These are phyloP conservation scores for Biscogniauxia marginata DNA, from an alignment of 2,329 filamentous ascomycete species.

Conservation along the genomic window DNA sequence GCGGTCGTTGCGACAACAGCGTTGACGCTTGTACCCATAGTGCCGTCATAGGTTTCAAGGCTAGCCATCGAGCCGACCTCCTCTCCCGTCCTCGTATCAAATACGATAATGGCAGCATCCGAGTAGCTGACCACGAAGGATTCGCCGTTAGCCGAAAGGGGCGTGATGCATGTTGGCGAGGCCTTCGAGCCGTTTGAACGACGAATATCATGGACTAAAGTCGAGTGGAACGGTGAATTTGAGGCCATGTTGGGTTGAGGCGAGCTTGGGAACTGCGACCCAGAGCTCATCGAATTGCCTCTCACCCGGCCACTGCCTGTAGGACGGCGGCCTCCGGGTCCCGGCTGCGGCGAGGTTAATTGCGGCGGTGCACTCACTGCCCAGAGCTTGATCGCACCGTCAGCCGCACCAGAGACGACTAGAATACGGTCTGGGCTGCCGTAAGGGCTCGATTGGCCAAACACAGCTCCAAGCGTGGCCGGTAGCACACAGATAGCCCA, in stretches of 20 bases:
- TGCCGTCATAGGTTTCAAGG: conserved; percentile 89
- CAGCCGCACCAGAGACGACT: conserved; percentile 86
- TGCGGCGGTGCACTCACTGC: conserved; percentile 89
- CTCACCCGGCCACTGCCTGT: conserved; percentile 69
- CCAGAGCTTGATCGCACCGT: conserved; percentile 92
- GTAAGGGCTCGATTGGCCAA: conserved; percentile 71
- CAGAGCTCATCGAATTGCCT: conserved; percentile 91
- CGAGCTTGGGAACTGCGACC: conserved; percentile 85
- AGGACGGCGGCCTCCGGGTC: conserved; percentile 55
- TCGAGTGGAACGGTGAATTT: conserved; percentile 82
- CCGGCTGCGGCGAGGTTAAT: conserved; percentile 74
- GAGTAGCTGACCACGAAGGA: conserved; percentile 91
- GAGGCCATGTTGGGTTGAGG: conserved; percentile 87
- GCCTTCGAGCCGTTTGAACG: conserved; percentile 63
- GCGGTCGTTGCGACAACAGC: conserved; percentile 84
- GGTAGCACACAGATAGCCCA: conserved; percentile 95
- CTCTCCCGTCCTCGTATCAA: conserved; percentile 88
- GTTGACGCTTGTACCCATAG: conserved; percentile 77
- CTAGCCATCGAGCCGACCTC: conserved; percentile 92
- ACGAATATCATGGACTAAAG: conserved; percentile 81
- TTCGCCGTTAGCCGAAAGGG: conserved; percentile 77
- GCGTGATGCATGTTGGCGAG: conserved; percentile 89
- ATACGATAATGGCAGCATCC: conserved; percentile 86
- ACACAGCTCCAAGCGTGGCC: conserved; percentile 74
- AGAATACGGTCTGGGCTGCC: conserved; percentile 83